Base-by-base conservation (phyloP, 371 early-diverging fungal species). In the Lichtheimia hyalospora region DNA sequence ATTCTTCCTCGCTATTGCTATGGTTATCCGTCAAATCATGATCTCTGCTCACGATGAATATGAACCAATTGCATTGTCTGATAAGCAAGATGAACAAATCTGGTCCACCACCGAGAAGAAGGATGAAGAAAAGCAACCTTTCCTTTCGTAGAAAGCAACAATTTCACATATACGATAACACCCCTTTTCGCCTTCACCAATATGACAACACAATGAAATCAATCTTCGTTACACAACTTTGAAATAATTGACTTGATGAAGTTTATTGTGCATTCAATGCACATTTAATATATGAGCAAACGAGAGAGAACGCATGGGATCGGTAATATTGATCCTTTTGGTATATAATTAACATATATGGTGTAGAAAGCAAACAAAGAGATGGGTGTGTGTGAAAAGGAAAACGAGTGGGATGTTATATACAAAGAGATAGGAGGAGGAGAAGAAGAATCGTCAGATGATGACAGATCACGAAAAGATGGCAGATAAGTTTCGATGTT, bases 1-100 rank as follows among this genome's bases (percentile, higher is more conserved):
- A 39, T 21, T 71, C 44, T 49, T 79, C 8, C 63, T 71, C 25
- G 63, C 66, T 24, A 46, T 73, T 53, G 53, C 63, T 12, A 57
- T 73, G 16, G 58, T 52, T 52, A 51, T 71, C 39, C 76, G 70
- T 27, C 68, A 74, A 8, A 25, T 79, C 25, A 57, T 71, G 25
- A 43, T 58, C 5, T 57, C 59, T 4, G 23, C 61, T 55, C 49
- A 57, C 23, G 51, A 51, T 7, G 39, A 67, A 21, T 58, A 54
- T 0, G 68, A 73, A 18, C 66, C 67, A 13, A 59, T 54, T 21
- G 20, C 57, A 8, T 34, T 34, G 34, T 34, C 34, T 34, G 34
- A 34, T 10, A 34, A 34, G 10, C 8, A 34, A 34, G 34, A 34
- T 34, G 34, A 34, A 34, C 34, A 34, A 8, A 8, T 49, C 49